phyloP scores from a whole-genome alignment of 2,329 filamentous ascomycete species.

The Trichophyton schoenleinii region DNA sequence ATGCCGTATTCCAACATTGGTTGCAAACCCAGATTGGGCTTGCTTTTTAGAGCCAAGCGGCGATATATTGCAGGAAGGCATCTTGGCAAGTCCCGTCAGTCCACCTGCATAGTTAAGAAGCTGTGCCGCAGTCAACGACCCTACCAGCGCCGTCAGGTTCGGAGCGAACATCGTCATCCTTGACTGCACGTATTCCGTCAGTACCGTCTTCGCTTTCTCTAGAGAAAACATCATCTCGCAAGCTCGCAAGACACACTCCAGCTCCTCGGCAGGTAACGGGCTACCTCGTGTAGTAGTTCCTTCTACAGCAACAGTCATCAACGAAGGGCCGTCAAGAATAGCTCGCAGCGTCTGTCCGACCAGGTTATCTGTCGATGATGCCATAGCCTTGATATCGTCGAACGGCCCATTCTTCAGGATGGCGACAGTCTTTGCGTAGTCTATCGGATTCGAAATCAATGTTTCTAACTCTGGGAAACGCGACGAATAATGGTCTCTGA shows the following conservation, averaged over 20 bases:
- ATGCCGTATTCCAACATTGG: slow-evolving; percentile 79
- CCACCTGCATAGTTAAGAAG: slow-evolving; percentile 92
- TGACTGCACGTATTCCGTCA: slow-evolving; percentile 91
- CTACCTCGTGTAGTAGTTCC: slow-evolving; percentile 78
- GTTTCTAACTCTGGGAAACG: slow-evolving; percentile 88
- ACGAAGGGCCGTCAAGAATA: slow-evolving; percentile 72
- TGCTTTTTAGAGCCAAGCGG: slow-evolving; percentile 85
- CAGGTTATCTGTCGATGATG: slow-evolving; percentile 64
- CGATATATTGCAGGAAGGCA: slow-evolving; percentile 82
- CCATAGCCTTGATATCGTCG: slow-evolving; percentile 71
- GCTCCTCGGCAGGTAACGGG: slow-evolving; percentile 60
- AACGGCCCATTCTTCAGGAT: slow-evolving; percentile 88
- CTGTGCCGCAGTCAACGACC: slow-evolving; percentile 85
- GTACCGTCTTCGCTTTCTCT: slow-evolving; percentile 69
- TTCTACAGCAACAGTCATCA: slow-evolving; percentile 95
- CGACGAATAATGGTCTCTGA: slow-evolving; percentile 87
- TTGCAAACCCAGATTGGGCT: slow-evolving; percentile 69
- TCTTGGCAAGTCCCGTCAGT: slow-evolving; percentile 75
- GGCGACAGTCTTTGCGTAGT: slow-evolving; percentile 89
- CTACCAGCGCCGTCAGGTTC: slow-evolving; percentile 80
- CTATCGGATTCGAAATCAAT: slow-evolving; percentile 78
- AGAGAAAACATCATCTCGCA: slow-evolving; percentile 83
- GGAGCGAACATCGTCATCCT: slow-evolving; percentile 94
- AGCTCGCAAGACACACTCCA: slow-evolving; percentile 60
- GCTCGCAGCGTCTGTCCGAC: slow-evolving; percentile 62